phyloP scores from a whole-genome alignment of 2,329 filamentous ascomycete species.

The Botryotinia narcissicola region DNA sequence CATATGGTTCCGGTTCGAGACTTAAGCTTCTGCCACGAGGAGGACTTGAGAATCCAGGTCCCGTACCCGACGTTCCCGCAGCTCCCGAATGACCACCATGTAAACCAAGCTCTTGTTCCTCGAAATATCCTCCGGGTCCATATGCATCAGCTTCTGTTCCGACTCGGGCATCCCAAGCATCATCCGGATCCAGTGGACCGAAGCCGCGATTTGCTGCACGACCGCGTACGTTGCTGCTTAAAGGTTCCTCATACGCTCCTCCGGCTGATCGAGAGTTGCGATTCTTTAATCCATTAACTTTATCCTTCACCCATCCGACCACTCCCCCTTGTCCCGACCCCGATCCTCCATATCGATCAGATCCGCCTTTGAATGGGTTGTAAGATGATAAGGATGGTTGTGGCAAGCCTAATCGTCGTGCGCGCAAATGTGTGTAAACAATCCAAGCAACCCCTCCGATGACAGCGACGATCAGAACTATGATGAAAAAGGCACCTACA shows the following conservation, averaged over 20 bases:
- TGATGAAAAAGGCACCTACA: constrained; percentile 70
- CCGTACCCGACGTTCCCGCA: constrained; percentile 47
- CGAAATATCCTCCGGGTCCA: constrained; percentile 63
- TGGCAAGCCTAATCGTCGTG: constrained; percentile 71
- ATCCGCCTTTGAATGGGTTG: constrained; percentile 59
- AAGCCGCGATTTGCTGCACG: constrained; percentile 54
- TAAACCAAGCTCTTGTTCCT: constrained; percentile 70
- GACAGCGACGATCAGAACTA: constrained; percentile 62
- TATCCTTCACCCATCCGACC: constrained; percentile 70
- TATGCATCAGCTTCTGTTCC: constrained; percentile 68
- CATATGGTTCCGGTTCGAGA: constrained; percentile 45
- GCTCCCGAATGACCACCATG: constrained; percentile 45
- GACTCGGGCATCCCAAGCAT: constrained; percentile 81
- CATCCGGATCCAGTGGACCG: constrained; percentile 73
- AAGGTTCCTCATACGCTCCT: constrained; percentile 67
- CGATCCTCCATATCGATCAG: constrained; percentile 43
- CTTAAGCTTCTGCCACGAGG: constrained; percentile 44
- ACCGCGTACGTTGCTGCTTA: constrained; percentile 41
- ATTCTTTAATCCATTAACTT: constrained; percentile 61
- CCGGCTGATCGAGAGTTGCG: constrained; percentile 63
- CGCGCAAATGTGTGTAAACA: constrained; percentile 68
- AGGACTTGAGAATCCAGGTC: constrained; percentile 43
- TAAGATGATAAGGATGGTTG: constrained; percentile 65
- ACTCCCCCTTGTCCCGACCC: constrained; percentile 59
- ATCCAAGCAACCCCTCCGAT: constrained; percentile 63